Evolutionary conservation across 306 rosid species (phyloP).

Genomic region (Glycine tomentella): DNA sequence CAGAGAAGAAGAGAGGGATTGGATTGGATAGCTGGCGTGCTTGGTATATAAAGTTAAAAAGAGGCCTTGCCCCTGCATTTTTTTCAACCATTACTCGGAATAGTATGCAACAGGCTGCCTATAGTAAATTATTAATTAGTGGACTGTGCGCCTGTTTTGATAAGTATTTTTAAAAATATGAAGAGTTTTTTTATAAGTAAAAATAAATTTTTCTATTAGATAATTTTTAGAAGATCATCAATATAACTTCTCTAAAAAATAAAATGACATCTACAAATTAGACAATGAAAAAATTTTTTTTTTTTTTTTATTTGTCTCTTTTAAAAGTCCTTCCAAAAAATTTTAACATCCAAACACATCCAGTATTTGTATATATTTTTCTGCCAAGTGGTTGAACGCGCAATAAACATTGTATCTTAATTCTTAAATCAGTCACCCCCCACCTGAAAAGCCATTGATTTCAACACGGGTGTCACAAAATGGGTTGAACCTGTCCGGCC

Average conservation of each 20-base stretch:
- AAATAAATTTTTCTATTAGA: no score
- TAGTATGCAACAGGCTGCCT: conserved; percentile 26
- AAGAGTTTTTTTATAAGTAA: no score
- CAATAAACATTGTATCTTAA: conserved; percentile 17
- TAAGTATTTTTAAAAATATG: no score
- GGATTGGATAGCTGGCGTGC: conserved; percentile 22
- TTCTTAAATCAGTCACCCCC: not conserved
- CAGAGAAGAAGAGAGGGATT: not conserved
- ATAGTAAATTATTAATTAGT: not conserved
- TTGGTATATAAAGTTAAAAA: not conserved
- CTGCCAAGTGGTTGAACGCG: conserved; percentile 12
- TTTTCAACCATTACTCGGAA: conserved; percentile 19
- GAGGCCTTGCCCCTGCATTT: conserved; percentile 3
- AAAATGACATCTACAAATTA: no score
- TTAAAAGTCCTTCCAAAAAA: no score
- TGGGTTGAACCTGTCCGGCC: no score
- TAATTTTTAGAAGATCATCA: no score
- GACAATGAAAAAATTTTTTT: no score
- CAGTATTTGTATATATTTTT: conserved; percentile 28
- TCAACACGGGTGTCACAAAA: not conserved
- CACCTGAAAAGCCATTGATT: not conserved
- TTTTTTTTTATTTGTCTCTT: no score
- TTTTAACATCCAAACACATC: no score
- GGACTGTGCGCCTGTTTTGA: no score
- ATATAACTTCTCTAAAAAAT: no score